phyloP scores from a whole-genome alignment of 2,329 filamentous ascomycete species.

The Aureobasidium sp. region DNA sequence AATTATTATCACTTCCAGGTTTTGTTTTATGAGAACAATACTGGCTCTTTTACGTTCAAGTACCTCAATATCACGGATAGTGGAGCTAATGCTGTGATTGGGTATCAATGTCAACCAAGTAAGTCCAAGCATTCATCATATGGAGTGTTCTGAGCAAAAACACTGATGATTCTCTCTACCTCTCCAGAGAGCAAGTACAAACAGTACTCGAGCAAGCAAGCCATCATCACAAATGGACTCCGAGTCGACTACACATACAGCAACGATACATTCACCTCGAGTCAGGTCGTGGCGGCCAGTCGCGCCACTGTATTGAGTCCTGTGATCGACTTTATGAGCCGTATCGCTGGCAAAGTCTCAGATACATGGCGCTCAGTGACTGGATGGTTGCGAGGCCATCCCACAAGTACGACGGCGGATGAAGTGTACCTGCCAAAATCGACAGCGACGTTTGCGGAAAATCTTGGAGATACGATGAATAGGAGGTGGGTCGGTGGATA shows the following conservation, averaged over 20 bases:
- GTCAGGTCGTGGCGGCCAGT: not conserved
- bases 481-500: not conserved
- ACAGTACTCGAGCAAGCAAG: constrained; percentile 14
- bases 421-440: not conserved
- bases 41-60: constrained; percentile 8
- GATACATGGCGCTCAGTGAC: not conserved
- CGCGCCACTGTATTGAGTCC: not conserved
- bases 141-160: not conserved
- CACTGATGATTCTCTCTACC: not conserved
- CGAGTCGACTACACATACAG: not conserved
- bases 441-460: not conserved
- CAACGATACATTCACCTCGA: not conserved
- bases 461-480: not conserved
- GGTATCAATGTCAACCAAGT: constrained; percentile 11
- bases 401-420: not conserved
- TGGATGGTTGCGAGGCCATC: not conserved
- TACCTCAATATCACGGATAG: constrained; percentile 15
- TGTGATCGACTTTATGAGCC: not conserved
- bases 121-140: not conserved
- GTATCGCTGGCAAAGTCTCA: not conserved
- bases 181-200: not conserved
- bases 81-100: constrained; percentile 12
- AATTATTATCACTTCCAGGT: constrained; percentile 18
- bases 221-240: constrained; percentile 11
- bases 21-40: not conserved